Evolutionary conservation across 768 basidiomycete genomes (phyloP).

Genomic region (Rhizopogon rudus): DNA sequence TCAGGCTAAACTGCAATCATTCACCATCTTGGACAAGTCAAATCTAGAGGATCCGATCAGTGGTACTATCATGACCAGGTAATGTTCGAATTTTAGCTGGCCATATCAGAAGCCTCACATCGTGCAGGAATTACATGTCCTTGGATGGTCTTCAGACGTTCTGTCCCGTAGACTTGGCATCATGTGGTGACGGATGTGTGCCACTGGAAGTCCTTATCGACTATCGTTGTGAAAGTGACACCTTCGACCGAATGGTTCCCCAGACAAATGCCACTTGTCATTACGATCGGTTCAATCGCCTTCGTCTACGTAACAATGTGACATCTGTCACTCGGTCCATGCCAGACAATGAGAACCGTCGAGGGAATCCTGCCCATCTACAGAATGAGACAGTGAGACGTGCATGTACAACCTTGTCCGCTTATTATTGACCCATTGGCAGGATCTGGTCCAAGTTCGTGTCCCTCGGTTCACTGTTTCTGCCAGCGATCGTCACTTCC

Average conservation of each 20-base stretch:
- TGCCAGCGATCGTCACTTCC: constrained; percentile 78
- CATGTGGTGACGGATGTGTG: constrained; percentile 51
- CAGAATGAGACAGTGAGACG: constrained; percentile 56
- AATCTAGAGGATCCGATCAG: constrained; percentile 81
- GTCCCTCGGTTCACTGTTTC: constrained; percentile 86
- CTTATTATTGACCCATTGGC: constrained; percentile 7
- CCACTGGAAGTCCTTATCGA: constrained; percentile 92
- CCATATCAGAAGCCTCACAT: not conserved
- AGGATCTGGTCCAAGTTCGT: constrained; percentile 81
- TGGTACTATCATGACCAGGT: constrained; percentile 85
- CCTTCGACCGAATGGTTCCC: constrained; percentile 87
- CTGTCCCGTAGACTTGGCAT: constrained; percentile 50
- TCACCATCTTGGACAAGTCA: constrained; percentile 73
- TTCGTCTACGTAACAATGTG: constrained; percentile 72
- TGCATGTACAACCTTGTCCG: not conserved
- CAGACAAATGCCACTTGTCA: constrained; percentile 82
- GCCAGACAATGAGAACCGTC: constrained; percentile 31
- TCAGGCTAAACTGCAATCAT: constrained; percentile 74
- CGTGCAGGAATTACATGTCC: constrained; percentile 65
- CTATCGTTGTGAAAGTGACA: constrained; percentile 70
- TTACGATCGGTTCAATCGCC: constrained; percentile 93
- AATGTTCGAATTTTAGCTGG: constrained; percentile 12
- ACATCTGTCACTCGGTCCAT: constrained; percentile 42
- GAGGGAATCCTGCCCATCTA: constrained; percentile 39
- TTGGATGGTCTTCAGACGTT: constrained; percentile 85